Evolutionary conservation across 75 land plant genomes (phyloP).

Genomic region (Cunninghamia lanceolata): DNA sequence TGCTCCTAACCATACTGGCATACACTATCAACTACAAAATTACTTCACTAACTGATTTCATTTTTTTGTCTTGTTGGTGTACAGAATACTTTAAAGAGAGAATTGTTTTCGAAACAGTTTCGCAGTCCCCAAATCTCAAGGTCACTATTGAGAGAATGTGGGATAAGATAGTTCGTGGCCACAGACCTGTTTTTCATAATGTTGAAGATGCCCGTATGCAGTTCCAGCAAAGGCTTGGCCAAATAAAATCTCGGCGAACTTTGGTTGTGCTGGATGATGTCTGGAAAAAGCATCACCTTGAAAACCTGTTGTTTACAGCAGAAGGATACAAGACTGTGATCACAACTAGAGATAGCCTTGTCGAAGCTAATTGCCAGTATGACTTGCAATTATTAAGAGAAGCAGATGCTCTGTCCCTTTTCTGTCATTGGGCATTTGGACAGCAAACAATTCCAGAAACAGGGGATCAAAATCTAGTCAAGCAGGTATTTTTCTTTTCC

Average conservation of each 20-base stretch:
- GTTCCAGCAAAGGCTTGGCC: background rate
- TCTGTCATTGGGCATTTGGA: constrained; percentile 48
- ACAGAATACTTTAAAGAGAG: constrained; percentile 38
- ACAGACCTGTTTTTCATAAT: background rate
- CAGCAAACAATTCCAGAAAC: constrained; percentile 25
- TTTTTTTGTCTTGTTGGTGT: background rate
- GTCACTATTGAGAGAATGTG: constrained; percentile 22
- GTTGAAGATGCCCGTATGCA: constrained; percentile 7
- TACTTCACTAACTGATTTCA: background rate
- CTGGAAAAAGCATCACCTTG: constrained; percentile 43
- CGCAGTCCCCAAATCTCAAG: constrained; percentile 41
- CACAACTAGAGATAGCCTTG: constrained; percentile 33
- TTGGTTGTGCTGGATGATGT: constrained; percentile 62
- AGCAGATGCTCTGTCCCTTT: constrained; percentile 43
- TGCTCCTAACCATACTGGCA: background rate
- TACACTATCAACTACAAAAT: background rate
- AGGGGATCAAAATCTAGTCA: constrained; percentile 32
- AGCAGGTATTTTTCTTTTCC: constrained; percentile 27
- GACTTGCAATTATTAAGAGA: constrained; percentile 44
- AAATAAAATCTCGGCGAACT: background rate
- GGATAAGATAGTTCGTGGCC: constrained; percentile 6
- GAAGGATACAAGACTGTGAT: constrained; percentile 45
- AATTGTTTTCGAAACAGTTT: constrained; percentile 56
- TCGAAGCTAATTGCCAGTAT: constrained; percentile 17
- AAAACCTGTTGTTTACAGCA: constrained; percentile 24